Evolutionary conservation across 345 rosid species (phyloP).

Genomic region (Lumnitzera littorea): DNA sequence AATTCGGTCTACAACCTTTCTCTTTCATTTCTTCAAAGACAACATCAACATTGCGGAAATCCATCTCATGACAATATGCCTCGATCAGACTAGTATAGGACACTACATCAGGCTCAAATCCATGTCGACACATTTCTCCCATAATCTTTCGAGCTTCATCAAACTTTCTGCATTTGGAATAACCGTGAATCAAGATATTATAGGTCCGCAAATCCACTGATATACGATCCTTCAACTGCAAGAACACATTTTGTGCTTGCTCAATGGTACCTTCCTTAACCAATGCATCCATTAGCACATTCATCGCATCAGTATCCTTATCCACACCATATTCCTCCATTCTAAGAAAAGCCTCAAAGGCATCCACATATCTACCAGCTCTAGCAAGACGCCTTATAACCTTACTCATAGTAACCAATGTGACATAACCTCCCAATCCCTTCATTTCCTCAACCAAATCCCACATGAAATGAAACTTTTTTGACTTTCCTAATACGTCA

Average conservation of each 20-base stretch:
- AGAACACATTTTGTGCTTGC: conserved; percentile 42
- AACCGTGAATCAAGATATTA: conserved; percentile 71
- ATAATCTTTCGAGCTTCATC: conserved; percentile 45
- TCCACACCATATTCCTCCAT: conserved; percentile 49
- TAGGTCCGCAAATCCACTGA: conserved; percentile 28
- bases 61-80: conserved; percentile 52
- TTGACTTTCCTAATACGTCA: conserved; percentile 55
- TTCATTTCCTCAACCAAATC: conserved; percentile 51
- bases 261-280: conserved; percentile 63
- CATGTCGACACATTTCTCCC: conserved; percentile 48
- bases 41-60: conserved; percentile 56
- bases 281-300: conserved; percentile 67
- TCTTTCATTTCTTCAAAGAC: conserved; percentile 59
- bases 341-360: conserved; percentile 48
- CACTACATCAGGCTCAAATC: conserved; percentile 45
- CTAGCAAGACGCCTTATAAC: conserved; percentile 69
- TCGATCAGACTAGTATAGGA: conserved; percentile 68
- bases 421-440: conserved; percentile 31
- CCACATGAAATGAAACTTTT: conserved; percentile 57
- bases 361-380: conserved; percentile 42
- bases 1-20: conserved; percentile 51
- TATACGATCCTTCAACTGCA: conserved; percentile 32
- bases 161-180: conserved; percentile 58
- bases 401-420: conserved; percentile 51
- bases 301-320: conserved; percentile 41